Evolutionary conservation across 495 filamentous ascomycete species (phyloP).

Genomic region (Daldinia childiae): DNA sequence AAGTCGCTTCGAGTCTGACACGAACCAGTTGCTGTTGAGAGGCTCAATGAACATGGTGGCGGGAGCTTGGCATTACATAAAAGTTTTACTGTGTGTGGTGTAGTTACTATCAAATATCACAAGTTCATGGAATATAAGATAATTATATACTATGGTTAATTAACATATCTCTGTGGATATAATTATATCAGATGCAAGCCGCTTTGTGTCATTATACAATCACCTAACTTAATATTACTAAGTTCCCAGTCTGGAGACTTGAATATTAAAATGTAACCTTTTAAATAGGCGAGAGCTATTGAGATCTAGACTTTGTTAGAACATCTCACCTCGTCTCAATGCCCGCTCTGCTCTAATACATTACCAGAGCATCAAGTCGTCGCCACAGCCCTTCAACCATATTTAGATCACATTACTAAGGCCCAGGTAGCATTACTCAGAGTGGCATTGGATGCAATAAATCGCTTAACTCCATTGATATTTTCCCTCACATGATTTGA

Average conservation of each 20-base stretch:
- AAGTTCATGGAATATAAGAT: no score
- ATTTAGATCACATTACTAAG: conserved; percentile 1
- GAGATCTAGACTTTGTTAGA: not conserved
- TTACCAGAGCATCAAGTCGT: not conserved
- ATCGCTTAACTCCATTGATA: not conserved
- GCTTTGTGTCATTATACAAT: not conserved
- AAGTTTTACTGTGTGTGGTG: no score
- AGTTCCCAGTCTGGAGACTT: not conserved
- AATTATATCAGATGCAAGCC: no score
- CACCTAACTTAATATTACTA: not conserved
- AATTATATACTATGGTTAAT: no score
- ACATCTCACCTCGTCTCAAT: not conserved
- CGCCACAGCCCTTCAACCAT: not conserved
- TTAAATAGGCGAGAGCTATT: not conserved
- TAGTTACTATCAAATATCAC: no score
- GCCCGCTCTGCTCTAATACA: not conserved
- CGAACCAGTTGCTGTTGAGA: no score
- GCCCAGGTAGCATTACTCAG: not conserved
- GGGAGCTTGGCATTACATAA: no score
- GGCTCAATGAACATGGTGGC: no score
- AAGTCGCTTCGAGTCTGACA: no score
- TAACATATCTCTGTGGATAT: no score
- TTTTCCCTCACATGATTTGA: not conserved
- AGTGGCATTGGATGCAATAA: not conserved
- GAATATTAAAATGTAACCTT: not conserved